Conservation (phyloP, 495 filamentous ascomycete genomes). For the Glonium stellatum region DNA sequence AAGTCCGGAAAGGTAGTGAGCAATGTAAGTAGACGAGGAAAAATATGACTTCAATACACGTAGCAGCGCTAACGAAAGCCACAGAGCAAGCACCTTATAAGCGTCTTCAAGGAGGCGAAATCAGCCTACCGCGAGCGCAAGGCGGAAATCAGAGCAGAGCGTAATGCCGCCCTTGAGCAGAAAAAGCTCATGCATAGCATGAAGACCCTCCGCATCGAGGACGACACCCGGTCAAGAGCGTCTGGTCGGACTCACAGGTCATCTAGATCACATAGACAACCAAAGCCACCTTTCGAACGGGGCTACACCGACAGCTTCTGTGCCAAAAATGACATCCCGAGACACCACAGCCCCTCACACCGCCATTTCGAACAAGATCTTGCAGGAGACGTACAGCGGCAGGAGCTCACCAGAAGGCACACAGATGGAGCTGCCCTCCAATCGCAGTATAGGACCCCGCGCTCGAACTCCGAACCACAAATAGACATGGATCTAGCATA, state of each 20-base stretch:
- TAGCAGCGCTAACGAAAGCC: slow-evolving; percentile 27
- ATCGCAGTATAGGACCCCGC: slow-evolving; percentile 9
- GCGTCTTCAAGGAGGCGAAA: slow-evolving; percentile 81
- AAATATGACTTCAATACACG: neutral
- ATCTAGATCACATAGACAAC: slow-evolving; percentile 17
- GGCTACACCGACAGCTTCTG: slow-evolving; percentile 36
- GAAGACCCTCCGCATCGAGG: slow-evolving; percentile 45
- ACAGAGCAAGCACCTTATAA: slow-evolving; percentile 81
- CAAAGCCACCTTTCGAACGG: slow-evolving; percentile 31
- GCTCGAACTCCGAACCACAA: slow-evolving; percentile 46
- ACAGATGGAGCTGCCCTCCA: slow-evolving; percentile 26
- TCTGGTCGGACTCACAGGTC: slow-evolving; percentile 26
- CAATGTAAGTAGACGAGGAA: slow-evolving; percentile 54
- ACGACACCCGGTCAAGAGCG: slow-evolving; percentile 35
- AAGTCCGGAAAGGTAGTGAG: slow-evolving; percentile 87
- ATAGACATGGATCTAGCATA: slow-evolving; percentile 90
- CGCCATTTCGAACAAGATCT: slow-evolving; percentile 23
- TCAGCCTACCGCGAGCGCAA: slow-evolving; percentile 78
- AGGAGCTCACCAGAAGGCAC: slow-evolving; percentile 32
- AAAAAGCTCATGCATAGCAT: slow-evolving; percentile 45
- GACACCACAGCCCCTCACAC: slow-evolving; percentile 8
- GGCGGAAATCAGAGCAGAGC: slow-evolving; percentile 62
- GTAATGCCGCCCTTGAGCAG: slow-evolving; percentile 50
- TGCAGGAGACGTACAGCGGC: slow-evolving; percentile 15
- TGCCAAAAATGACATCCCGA: slow-evolving; percentile 26